Base-by-base conservation (phyloP, 2,329 filamentous ascomycete genomes). In the Xylogone sp. region DNA sequence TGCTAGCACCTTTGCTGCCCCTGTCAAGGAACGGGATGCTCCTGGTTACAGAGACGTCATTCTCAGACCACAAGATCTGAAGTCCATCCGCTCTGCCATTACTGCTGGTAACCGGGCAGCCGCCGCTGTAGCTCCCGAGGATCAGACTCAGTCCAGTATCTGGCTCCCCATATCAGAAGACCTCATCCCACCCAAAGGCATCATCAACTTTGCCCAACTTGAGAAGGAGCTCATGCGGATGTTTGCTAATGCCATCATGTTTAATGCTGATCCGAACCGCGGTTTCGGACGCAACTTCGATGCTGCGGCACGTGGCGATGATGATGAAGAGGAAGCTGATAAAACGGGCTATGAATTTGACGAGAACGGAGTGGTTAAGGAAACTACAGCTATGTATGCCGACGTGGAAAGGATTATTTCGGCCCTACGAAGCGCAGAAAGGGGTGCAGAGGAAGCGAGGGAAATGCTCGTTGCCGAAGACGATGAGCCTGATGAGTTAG, bases 171-270 rank as follows among this genome's bases (percentile, higher is more conserved):
- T 88, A 51, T 87, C 82, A 2, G 80, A 86, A 46, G 90, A 97
- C 52, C 75, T 96, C 21, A 78, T 93, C 2, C 90, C 93, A 2
- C 93, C 94, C 0, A 89, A 85, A 61, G 90, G 86, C 19, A 96
- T 97, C 61, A 89, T 97, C 69, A 97, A 97, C 69, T 92, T 88
- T 47, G 84, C 87, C 1, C 94, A 97, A 67, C 78, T 97, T 16
- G 93, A 97, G 69, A 90, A 91, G 59, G 93, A 97, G 68, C 75
- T 97, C 10, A 90, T 95, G 61, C 88, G 95, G 62, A 97, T 97
- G 89, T 96, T 97, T 68, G 90, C 91, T 59, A 97, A 97, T 64
- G 93, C 94, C 18, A 88, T 97, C 69, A 97, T 99, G 94, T 99
- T 96, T 75, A 97, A 97, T 62, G 85, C 88, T 0, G 90, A 96